phyloP scores from a whole-genome alignment of 2,329 filamentous ascomycete species.

The Fusarium chlamydosporum region DNA sequence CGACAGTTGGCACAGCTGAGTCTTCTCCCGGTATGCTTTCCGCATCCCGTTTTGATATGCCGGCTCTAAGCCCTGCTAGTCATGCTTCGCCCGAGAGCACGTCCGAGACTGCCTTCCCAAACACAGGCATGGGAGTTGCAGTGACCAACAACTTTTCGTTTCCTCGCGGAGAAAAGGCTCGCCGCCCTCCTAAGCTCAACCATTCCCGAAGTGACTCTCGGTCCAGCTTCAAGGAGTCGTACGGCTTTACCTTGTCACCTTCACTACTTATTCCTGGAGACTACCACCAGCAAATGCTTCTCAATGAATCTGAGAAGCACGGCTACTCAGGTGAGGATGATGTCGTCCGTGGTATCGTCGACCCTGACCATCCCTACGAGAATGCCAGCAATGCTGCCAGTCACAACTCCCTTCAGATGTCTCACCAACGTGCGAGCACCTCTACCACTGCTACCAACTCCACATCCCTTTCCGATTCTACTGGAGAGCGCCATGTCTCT shows the following conservation, averaged over 20 bases:
- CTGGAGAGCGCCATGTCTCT: slow-evolving; percentile 67
- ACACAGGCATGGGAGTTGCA: slow-evolving; percentile 52
- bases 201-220: slow-evolving; percentile 62
- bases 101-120: slow-evolving; percentile 63
- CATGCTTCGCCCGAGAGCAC: slow-evolving; percentile 59
- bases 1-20: slow-evolving; percentile 33
- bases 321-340: slow-evolving; percentile 55
- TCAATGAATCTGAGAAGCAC: slow-evolving; percentile 50
- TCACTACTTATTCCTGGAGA: slow-evolving; percentile 74
- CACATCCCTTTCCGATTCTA: slow-evolving; percentile 63
- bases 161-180: slow-evolving; percentile 58
- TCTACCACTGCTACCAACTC: slow-evolving; percentile 68
- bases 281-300: slow-evolving; percentile 68
- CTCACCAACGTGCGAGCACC: slow-evolving; percentile 66
- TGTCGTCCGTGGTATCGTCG: slow-evolving; percentile 40
- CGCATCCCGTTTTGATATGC: slow-evolving; percentile 58
- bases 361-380: slow-evolving; percentile 40
- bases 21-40: slow-evolving; percentile 51
- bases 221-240: slow-evolving; percentile 70
- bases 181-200: slow-evolving; percentile 48
- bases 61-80: slow-evolving; percentile 65
- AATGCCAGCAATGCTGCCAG: slow-evolving; percentile 37
- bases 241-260: slow-evolving; percentile 72
- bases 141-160: slow-evolving; percentile 67
- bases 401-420: slow-evolving; percentile 38